Conservation (phyloP, 2,329 filamentous ascomycete species). For the Cladosporium sp. region DNA sequence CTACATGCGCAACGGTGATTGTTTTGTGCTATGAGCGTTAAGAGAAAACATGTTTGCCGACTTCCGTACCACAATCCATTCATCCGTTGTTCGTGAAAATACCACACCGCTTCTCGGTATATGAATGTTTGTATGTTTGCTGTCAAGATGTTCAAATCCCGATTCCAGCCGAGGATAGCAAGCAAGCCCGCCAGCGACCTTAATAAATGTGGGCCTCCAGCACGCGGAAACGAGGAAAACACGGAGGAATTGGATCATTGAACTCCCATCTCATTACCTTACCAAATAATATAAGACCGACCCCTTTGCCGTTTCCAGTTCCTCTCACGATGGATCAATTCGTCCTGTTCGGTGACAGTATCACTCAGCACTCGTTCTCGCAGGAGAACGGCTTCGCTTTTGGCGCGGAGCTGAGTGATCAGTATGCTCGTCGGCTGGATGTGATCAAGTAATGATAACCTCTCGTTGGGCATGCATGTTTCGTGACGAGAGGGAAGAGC, state of each 20-base stretch:
- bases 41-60: neutral
- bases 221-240: conserved; percentile 1
- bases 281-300: neutral
- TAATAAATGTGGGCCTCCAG: conserved; percentile 7
- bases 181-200: neutral
- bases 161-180: conserved; percentile 12
- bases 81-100: neutral
- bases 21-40: neutral
- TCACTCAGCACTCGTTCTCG: conserved; percentile 70
- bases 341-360: conserved; percentile 86
- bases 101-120: neutral
- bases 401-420: conserved; percentile 68
- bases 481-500: neutral
- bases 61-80: neutral
- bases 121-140: neutral
- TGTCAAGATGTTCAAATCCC: neutral
- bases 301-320: neutral
- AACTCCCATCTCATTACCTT: neutral
- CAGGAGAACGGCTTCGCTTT: conserved; percentile 70
- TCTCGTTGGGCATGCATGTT: conserved; percentile 15
- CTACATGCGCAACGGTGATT: neutral
- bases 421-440: conserved; percentile 75
- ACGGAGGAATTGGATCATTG: conserved; percentile 8
- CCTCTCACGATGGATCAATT: conserved; percentile 53
- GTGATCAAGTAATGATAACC: conserved; percentile 64